A percentile compares a stretch with the other conserved stretches of the same genome.
These are phyloP conservation scores for Lasiosphaeria ovina DNA, from an alignment of 495 filamentous ascomycete genomes.

Conservation along the genomic window DNA sequence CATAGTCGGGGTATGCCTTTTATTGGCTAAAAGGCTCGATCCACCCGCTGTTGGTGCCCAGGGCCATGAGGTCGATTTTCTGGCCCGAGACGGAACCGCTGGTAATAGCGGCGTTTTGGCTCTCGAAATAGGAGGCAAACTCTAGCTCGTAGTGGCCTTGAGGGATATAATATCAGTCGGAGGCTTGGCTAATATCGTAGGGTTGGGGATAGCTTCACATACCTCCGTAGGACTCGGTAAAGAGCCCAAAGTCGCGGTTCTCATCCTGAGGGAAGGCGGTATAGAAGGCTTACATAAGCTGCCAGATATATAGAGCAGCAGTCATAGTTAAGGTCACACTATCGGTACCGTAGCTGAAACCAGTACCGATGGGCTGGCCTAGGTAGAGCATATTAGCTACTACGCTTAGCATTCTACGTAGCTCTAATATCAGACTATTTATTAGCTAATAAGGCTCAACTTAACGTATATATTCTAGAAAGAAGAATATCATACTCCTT, in stretches of 20 bases:
- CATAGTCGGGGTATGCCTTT: slow-evolving; percentile 63
- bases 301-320: slow-evolving; percentile 60
- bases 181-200: no score
- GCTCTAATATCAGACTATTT: no score
- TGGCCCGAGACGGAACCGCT: slow-evolving; percentile 46
- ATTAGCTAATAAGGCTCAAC: no score
- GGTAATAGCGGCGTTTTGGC: slow-evolving; percentile 59
- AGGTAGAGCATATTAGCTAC: slow-evolving; percentile 25
- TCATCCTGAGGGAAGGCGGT: slow-evolving; percentile 62
- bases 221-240: slow-evolving; percentile 64
- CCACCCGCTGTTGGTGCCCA: slow-evolving; percentile 49
- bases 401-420: no score
- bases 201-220: no score
- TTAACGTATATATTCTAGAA: no score
- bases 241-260: slow-evolving; percentile 55
- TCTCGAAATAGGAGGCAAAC: slow-evolving; percentile 62
- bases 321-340: slow-evolving; percentile 52
- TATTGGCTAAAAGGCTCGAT: slow-evolving; percentile 58
- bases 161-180: no score
- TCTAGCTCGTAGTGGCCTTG: slow-evolving; percentile 65
- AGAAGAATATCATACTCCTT: no score
- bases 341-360: slow-evolving; percentile 55
- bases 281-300: slow-evolving; percentile 61
- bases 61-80: slow-evolving; percentile 54
- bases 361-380: slow-evolving; percentile 48